Base-by-base conservation (phyloP, 1,139 yeast species). In the Kodamaea suecica region DNA sequence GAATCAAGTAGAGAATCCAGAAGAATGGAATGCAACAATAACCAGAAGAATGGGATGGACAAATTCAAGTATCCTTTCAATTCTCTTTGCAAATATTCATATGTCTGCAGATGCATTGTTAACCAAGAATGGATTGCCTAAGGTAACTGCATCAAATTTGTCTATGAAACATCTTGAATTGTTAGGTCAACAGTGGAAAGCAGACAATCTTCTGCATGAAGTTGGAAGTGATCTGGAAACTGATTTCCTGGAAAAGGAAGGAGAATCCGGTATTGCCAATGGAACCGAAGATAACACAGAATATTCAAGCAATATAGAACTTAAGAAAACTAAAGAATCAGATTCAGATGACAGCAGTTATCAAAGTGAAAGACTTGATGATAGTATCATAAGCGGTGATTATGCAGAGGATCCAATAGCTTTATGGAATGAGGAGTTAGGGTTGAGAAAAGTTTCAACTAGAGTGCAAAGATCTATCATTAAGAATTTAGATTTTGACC, bases 101-200 rank as follows among this genome's bases (percentile, higher is more conserved):
- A 62, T 65, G 69, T 48, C 62, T 4, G 50, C 67, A 2, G 61
- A 53, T 24, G 56, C 68, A 0, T 45, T 65, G 23, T 38, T 51
- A 17, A 46, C 55, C 16, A 53, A 53, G 29, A 44, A 45, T 3
- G 56, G 61, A 6, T 44, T 65, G 17, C 71, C 71, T 4, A 59
- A 59, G 38, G 50, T 63, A 8, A 62, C 68, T 0, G 59, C 55
- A 13, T 63, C 66, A 5, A 61, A 59, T 13, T 38, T 63, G 8
- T 57, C 68, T 0, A 39, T 63, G 32, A 54, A 52, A 33, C 71
- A 65, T 41, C 45, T 60, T 41, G 61, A 61, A 26, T 40, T 54
- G 4, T 43, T 63, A 26, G 45, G 59, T 27, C 40, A 40, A 9
- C 61, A 61, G 43, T 63, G 67, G 69, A 65, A 65, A 1, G 42